Conservation (phyloP, 2,329 filamentous ascomycete species). For the Cyphellophora europaea region DNA sequence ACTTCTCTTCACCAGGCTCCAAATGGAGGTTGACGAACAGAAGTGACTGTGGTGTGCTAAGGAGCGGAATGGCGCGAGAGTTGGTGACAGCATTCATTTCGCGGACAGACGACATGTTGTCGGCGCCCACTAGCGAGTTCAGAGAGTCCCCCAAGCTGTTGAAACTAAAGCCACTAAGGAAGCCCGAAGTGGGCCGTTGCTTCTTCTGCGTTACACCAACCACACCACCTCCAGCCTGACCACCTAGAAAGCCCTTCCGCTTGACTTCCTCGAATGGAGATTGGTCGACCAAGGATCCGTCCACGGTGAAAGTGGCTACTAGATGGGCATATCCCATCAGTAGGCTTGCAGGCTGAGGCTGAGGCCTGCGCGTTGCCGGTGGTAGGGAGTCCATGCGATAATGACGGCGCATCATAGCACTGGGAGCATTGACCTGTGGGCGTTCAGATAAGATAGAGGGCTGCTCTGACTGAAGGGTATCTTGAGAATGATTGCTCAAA, state of each 20-base stretch:
- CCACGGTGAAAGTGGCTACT: constrained; percentile 81
- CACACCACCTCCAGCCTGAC: constrained; percentile 72
- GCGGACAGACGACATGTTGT: constrained; percentile 84
- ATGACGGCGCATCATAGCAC: constrained; percentile 17
- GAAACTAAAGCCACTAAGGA: constrained; percentile 81
- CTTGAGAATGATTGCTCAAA: constrained; percentile 86
- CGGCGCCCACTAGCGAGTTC: constrained; percentile 74
- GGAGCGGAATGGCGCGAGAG: constrained; percentile 75
- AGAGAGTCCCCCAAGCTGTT: constrained; percentile 79
- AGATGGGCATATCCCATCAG: constrained; percentile 99
- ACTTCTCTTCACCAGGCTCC: constrained; percentile 76
- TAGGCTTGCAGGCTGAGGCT: constrained; percentile 58
- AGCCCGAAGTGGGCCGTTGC: constrained; percentile 60
- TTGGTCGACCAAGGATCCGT: constrained; percentile 83
- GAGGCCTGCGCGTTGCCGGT: constrained; percentile 22
- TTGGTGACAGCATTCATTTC: constrained; percentile 87
- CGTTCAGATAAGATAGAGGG: constrained; percentile 32
- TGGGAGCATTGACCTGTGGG: constrained; percentile 13
- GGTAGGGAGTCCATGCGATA: constrained; percentile 33
- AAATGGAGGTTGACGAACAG: constrained; percentile 88
- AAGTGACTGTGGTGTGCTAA: constrained; percentile 93
- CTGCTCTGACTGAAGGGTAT: constrained; percentile 88
- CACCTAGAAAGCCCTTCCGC: constrained; percentile 79
- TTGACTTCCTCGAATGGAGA: constrained; percentile 93
- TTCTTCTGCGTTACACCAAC: constrained; percentile 59